phyloP scores from a whole-genome alignment of 805 yeast species.

The Cyberlindnera veronae region DNA sequence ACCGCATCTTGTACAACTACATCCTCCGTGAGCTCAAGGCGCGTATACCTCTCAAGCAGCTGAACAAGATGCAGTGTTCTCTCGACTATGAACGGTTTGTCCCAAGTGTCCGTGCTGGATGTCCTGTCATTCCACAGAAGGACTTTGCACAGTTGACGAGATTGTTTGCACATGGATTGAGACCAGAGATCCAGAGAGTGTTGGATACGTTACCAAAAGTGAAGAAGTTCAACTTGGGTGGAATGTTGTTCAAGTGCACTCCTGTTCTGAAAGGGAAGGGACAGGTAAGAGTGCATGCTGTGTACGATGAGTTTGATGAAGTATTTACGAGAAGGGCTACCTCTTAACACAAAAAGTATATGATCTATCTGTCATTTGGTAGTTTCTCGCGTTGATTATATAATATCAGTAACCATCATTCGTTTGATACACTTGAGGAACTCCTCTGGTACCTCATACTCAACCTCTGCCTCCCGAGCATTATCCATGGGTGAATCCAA shows the following conservation, averaged over 20 bases:
- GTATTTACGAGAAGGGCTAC: slow-evolving; percentile 6
- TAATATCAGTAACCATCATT: no score
- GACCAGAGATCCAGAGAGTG: slow-evolving; percentile 19
- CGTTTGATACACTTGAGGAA: neutral
- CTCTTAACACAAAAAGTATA: no score
- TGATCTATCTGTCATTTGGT: no score
- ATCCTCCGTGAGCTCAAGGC: slow-evolving; percentile 20
- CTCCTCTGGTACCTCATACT: neutral
- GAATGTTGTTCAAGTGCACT: slow-evolving; percentile 21
- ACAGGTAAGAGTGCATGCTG: slow-evolving; percentile 16
- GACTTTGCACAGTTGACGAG: slow-evolving; percentile 21
- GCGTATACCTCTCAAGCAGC: slow-evolving; percentile 27
- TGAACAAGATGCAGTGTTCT: slow-evolving; percentile 23
- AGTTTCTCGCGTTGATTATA: no score
- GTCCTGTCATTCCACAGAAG: slow-evolving; percentile 13
- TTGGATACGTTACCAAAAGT: slow-evolving; percentile 14
- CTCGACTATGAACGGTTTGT: slow-evolving; percentile 23
- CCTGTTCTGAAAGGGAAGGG: neutral
- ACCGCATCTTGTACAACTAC: slow-evolving; percentile 22
- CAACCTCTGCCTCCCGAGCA: neutral
- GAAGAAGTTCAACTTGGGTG: slow-evolving; percentile 28
- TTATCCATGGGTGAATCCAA: neutral
- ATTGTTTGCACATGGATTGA: slow-evolving; percentile 23
- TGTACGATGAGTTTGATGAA: slow-evolving; percentile 27
- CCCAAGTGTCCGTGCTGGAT: slow-evolving; percentile 17